phyloP scores from a whole-genome alignment of 2,329 filamentous ascomycete species.

The Hypoxylon sp. region DNA sequence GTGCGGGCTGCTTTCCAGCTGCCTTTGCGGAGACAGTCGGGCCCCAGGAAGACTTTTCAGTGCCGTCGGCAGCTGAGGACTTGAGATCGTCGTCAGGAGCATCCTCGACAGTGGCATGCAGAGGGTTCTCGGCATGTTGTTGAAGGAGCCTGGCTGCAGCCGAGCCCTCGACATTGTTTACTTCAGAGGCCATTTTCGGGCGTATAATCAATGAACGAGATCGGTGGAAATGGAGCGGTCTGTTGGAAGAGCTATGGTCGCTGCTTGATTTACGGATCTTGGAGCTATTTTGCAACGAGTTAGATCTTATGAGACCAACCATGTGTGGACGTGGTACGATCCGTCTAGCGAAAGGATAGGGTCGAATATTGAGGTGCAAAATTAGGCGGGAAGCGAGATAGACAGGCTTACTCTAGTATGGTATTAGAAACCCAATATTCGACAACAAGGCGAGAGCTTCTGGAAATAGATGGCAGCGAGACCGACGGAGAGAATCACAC shows the following conservation, averaged over 20 bases:
- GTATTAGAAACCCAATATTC: conserved; percentile 26
- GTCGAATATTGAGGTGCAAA: background rate
- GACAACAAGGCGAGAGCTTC: conserved; percentile 33
- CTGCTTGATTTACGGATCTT: conserved; percentile 20
- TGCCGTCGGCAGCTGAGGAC: conserved; percentile 58
- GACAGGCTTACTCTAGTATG: conserved; percentile 31
- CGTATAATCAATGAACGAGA: conserved; percentile 14
- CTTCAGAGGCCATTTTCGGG: conserved; percentile 54
- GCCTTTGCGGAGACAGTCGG: conserved; percentile 67
- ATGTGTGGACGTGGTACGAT: background rate
- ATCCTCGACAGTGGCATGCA: conserved; percentile 79
- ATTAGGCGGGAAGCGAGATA: background rate
- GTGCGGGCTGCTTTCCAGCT: conserved; percentile 72
- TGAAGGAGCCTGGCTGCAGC: conserved; percentile 70
- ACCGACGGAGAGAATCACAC: conserved; percentile 38
- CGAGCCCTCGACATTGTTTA: conserved; percentile 55
- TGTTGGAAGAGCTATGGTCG: conserved; percentile 17
- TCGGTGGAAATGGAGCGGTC: conserved; percentile 23
- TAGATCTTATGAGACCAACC: conserved; percentile 8
- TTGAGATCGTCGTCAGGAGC: conserved; percentile 78
- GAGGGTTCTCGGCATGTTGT: conserved; percentile 62
- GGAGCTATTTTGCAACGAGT: conserved; percentile 11
- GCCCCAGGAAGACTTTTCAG: conserved; percentile 54
- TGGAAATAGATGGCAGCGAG: conserved; percentile 10
- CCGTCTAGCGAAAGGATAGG: background rate